A percentile compares a stretch with the other conserved stretches of the same genome.
Conservation (phyloP, 23 red algal genomes). For the Chondrus crispus region DNA sequence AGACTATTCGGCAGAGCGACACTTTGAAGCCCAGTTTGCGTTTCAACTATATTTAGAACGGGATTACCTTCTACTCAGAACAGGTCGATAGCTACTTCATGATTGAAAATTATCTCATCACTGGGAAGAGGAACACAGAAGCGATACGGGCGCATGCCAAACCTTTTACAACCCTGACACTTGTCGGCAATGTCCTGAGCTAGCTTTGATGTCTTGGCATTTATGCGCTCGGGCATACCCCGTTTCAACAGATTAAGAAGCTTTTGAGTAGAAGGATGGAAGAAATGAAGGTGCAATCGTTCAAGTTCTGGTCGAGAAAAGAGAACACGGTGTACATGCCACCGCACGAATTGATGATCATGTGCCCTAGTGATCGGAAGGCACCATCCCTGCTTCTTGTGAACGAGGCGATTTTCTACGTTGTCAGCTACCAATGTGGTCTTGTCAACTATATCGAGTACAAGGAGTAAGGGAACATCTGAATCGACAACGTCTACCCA, state of each 20-base stretch:
- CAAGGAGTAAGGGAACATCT: conserved; percentile 4
- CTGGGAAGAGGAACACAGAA: not conserved
- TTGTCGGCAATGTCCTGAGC: not conserved
- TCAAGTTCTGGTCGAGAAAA: not conserved
- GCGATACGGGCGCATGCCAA: not conserved
- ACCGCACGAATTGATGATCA: not conserved
- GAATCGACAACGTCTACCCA: not conserved
- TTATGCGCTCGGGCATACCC: not conserved
- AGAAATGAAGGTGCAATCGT: not conserved
- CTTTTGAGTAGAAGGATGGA: not conserved
- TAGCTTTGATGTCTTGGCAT: not conserved
- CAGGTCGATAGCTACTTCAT: conserved; percentile 4
- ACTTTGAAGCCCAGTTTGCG: not conserved
- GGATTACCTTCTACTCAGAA: conserved; percentile 17
- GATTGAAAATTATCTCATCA: not conserved
- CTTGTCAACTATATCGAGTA: not conserved
- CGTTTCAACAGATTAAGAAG: not conserved
- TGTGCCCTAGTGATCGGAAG: not conserved
- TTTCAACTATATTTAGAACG: conserved; percentile 29
- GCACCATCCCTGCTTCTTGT: not conserved
- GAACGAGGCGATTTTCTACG: not conserved
- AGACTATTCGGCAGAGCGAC: not conserved
- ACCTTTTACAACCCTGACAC: not conserved
- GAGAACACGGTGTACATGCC: not conserved
- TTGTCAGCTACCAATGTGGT: not conserved